Percentiles rank a stretch among this genome's conserved stretches.
Conservation (phyloP, 2,329 filamentous ascomycete species). For the Aspergillus puulaauensis region DNA sequence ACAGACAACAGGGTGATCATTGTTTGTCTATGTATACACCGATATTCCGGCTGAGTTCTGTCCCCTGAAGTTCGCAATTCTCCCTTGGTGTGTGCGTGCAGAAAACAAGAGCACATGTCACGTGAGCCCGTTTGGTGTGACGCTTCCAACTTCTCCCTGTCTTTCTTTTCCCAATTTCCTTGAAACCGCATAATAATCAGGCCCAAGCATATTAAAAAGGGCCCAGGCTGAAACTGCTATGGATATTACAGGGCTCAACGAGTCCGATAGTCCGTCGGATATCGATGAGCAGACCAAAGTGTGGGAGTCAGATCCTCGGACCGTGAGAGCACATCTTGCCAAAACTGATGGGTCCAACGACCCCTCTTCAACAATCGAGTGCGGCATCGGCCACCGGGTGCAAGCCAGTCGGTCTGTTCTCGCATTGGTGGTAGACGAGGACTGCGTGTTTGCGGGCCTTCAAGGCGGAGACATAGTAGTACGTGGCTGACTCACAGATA, state of each 20-base stretch:
- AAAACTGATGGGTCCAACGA: slow-evolving; percentile 19
- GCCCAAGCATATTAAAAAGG: slow-evolving; percentile 2
- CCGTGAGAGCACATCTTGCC: slow-evolving; percentile 18
- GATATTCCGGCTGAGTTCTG: background rate
- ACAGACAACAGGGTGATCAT: background rate
- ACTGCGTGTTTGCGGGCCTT: slow-evolving; percentile 85
- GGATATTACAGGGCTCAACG: slow-evolving; percentile 30
- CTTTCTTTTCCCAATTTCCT: background rate
- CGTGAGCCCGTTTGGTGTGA: slow-evolving; percentile 7
- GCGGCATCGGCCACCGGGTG: slow-evolving; percentile 44
- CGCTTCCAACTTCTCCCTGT: slow-evolving; percentile 1
- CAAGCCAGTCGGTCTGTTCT: slow-evolving; percentile 53
- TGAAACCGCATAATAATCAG: background rate
- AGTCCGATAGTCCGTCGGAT: slow-evolving; percentile 36
- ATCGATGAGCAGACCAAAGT: slow-evolving; percentile 35
- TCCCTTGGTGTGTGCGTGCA: background rate
- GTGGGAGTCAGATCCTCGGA: slow-evolving; percentile 32
- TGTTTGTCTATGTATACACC: slow-evolving; percentile 4
- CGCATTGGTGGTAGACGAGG: slow-evolving; percentile 74
- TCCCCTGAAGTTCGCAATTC: background rate
- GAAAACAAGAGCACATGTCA: slow-evolving; percentile 7
- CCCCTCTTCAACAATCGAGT: slow-evolving; percentile 28
- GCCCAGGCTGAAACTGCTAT: slow-evolving; percentile 28
- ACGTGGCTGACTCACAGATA: slow-evolving; percentile 25
- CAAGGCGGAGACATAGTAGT: slow-evolving; percentile 89